Evolutionary conservation across 1,139 yeast species (phyloP).

Genomic region (Kodamaea ohmeri): DNA sequence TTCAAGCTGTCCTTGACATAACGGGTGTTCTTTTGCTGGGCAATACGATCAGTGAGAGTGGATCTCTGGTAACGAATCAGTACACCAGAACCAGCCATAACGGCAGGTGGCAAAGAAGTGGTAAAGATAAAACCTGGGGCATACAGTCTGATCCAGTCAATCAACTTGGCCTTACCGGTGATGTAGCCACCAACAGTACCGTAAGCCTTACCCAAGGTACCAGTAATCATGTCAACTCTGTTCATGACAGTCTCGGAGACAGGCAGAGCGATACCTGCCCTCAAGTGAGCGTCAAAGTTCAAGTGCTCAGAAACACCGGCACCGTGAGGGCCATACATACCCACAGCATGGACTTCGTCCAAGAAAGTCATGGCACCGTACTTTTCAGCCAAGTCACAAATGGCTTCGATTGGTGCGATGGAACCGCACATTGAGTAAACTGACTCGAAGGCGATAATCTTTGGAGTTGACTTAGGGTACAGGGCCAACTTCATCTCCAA

Average conservation of each 20-base stretch:
- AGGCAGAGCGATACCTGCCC: conserved; percentile 59
- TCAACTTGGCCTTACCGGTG: conserved; percentile 78
- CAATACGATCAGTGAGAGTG: conserved; percentile 72
- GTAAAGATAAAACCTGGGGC: conserved; percentile 98
- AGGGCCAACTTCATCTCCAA: conserved; percentile 73
- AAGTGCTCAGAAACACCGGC: conserved; percentile 99
- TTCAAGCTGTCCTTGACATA: conserved; percentile 75
- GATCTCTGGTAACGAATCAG: conserved; percentile 84
- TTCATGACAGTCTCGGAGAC: conserved; percentile 64
- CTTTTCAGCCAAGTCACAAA: conserved; percentile 94
- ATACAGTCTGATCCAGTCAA: conserved; percentile 94
- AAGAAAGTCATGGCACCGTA: conserved; percentile 95
- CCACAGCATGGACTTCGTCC: conserved; percentile 99
- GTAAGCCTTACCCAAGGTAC: conserved; percentile 94
- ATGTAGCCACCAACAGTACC: conserved; percentile 98
- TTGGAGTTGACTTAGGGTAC: conserved; percentile 84
- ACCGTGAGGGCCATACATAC: conserved; percentile 98
- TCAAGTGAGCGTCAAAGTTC: conserved; percentile 78
- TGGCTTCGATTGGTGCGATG: conserved; percentile 86
- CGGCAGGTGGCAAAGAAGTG: conserved; percentile 94
- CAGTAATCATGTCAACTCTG: conserved; percentile 93
- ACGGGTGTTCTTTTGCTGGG: conserved; percentile 81
- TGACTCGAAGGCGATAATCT: conserved; percentile 93
- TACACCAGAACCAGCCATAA: conserved; percentile 91
- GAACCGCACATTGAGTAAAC: conserved; percentile 99